phyloP scores from a whole-genome alignment of 768 basidiomycete species.

The Collybiopsis luxurians region DNA sequence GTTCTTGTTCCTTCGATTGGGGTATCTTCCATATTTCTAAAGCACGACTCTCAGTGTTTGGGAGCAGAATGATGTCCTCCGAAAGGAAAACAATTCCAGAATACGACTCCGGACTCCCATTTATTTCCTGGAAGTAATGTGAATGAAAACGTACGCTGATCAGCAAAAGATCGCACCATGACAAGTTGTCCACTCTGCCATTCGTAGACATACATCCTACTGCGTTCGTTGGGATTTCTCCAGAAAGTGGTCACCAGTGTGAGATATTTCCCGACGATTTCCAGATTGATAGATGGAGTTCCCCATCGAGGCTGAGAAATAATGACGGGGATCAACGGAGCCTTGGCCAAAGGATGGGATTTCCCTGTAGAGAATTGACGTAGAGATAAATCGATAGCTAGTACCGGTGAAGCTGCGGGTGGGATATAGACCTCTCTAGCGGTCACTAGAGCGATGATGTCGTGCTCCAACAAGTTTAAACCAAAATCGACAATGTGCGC shows the following conservation, averaged over 20 bases:
- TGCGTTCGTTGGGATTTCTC: slow-evolving; percentile 8
- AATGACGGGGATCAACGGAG: slow-evolving; percentile 8
- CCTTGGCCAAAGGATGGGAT: slow-evolving; percentile 13
- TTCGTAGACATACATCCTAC: slow-evolving; percentile 38
- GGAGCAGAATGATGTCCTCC: slow-evolving; percentile 21
- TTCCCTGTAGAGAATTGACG: slow-evolving; percentile 19
- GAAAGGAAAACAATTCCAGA: slow-evolving; percentile 22
- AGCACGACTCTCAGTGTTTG: slow-evolving; percentile 17
- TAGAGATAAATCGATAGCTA: slow-evolving; percentile 12
- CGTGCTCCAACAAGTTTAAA: slow-evolving; percentile 40
- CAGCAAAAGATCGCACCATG: slow-evolving; percentile 24
- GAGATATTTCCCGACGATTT: slow-evolving; percentile 43
- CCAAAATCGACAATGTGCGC: slow-evolving; percentile 40
- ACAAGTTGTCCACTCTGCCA: slow-evolving; percentile 38
- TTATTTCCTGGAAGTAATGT: slow-evolving; percentile 10
- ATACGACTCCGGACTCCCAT: slow-evolving; percentile 15
- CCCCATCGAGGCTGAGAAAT: slow-evolving; percentile 15
- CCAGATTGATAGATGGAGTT: slow-evolving; percentile 36
- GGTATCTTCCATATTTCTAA: slow-evolving; percentile 23
- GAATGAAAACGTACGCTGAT: neutral
- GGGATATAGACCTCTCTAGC: slow-evolving; percentile 6
- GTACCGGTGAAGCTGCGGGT: neutral
- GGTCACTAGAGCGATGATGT: slow-evolving; percentile 39
- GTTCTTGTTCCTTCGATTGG: slow-evolving; percentile 17
- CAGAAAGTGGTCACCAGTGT: slow-evolving; percentile 33